Conservation (phyloP, 2,329 filamentous ascomycete genomes). For the Aspergillus pseudonomiae region DNA sequence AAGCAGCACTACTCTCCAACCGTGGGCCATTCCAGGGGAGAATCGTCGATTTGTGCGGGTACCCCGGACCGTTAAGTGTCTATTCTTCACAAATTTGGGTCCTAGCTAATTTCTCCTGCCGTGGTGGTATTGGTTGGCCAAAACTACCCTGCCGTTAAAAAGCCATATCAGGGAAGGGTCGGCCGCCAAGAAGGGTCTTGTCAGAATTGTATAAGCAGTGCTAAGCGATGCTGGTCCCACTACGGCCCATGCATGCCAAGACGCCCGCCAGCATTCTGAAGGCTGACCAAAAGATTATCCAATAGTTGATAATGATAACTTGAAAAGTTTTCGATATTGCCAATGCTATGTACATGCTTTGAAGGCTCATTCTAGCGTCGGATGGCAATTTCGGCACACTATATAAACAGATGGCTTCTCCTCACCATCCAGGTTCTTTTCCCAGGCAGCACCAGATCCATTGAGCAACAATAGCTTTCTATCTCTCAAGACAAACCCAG, state of each 20-base stretch:
- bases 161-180: background rate
- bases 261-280: background rate
- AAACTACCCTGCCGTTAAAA: background rate
- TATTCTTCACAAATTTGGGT: background rate
- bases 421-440: background rate
- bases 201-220: constrained; percentile 1
- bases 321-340: background rate
- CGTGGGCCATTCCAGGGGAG: background rate
- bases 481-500: background rate
- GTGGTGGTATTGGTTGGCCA: background rate
- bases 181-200: background rate
- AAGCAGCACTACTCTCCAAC: background rate
- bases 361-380: background rate
- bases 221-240: background rate
- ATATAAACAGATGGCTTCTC: background rate
- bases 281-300: constrained; percentile 5
- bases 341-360: background rate
- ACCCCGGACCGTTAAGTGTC: background rate
- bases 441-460: background rate
- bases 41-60: background rate
- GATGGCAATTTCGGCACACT: background rate
- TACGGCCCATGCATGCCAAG: background rate
- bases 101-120: background rate
- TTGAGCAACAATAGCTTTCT: background rate
- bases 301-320: background rate